These are phyloP conservation scores for Plasmodium vinckei DNA, from an alignment of 169 alveolate genomes.

Conservation along the genomic window DNA sequence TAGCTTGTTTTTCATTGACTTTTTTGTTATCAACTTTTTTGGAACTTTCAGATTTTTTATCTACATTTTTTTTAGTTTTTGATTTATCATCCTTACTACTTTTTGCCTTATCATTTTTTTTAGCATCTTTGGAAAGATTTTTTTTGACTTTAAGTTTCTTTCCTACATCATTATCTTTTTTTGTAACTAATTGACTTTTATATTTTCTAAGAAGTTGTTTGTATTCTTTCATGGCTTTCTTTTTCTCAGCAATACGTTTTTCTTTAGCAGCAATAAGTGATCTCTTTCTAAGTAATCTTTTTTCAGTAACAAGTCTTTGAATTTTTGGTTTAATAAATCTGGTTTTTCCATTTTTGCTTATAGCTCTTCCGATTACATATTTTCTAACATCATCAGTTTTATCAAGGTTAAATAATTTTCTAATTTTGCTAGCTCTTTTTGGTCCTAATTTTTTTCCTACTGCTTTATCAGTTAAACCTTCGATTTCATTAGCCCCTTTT, in stretches of 20 bases:
- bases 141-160: slow-evolving; percentile 68
- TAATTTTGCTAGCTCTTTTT: slow-evolving; percentile 98
- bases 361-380: slow-evolving; percentile 93
- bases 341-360: slow-evolving; percentile 91
- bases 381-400: slow-evolving; percentile 96
- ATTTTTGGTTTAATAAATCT: slow-evolving; percentile 97
- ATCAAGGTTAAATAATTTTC: slow-evolving; percentile 96
- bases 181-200: slow-evolving; percentile 35
- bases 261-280: slow-evolving; percentile 80
- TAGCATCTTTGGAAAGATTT: slow-evolving; percentile 20
- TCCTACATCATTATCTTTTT: slow-evolving; percentile 22
- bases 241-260: slow-evolving; percentile 83
- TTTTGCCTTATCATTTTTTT: slow-evolving; percentile 11
- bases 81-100: neutral
- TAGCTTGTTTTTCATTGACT: slow-evolving; percentile 4
- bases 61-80: slow-evolving; percentile 17
- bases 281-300: slow-evolving; percentile 97
- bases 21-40: neutral
- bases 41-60: slow-evolving; percentile 4
- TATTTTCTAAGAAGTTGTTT: slow-evolving; percentile 81
- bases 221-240: slow-evolving; percentile 84
- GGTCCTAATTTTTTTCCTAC: slow-evolving; percentile 99
- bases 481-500: slow-evolving; percentile 98
- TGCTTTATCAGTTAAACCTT: slow-evolving; percentile 97
- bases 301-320: slow-evolving; percentile 99